A percentile compares a stretch with the other conserved stretches of the same genome.
phyloP scores from a whole-genome alignment of 768 basidiomycete genomes.

The Calocera cornea region DNA sequence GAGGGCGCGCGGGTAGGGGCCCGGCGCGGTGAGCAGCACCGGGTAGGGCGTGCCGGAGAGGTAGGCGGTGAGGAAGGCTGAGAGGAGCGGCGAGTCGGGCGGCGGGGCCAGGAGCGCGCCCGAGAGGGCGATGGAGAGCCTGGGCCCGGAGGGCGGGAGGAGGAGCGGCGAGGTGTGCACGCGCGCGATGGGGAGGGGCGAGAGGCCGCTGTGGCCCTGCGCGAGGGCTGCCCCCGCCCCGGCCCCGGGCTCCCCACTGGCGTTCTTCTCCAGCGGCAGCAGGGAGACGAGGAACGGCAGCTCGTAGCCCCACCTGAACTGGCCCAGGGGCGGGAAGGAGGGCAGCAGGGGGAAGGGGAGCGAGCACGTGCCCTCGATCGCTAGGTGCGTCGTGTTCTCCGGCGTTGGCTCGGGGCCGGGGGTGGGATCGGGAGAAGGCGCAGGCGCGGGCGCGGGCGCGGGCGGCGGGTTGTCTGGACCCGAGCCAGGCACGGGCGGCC shows the following conservation, averaged over 20 bases:
- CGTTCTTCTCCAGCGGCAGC: constrained; percentile 20
- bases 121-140: constrained; percentile 43
- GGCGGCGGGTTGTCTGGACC: not conserved
- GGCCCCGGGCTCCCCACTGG: not conserved
- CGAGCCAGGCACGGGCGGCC: too few species aligned
- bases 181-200: constrained; percentile 37
- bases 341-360: not conserved
- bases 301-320: not conserved
- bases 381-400: not conserved
- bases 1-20: constrained; percentile 48
- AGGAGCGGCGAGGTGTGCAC: constrained; percentile 41
- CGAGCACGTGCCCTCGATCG: not conserved
- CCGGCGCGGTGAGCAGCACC: constrained; percentile 36
- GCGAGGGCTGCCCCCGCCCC: not conserved
- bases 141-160: constrained; percentile 43
- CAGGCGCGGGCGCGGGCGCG: not conserved
- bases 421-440: not conserved
- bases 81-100: constrained; percentile 27
- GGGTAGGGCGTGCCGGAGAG: constrained; percentile 26
- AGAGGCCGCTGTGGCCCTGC: constrained; percentile 6
- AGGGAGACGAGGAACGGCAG: constrained; percentile 52
- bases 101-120: constrained; percentile 38
- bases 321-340: not conserved
- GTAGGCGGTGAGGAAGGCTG: constrained; percentile 21
- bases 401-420: not conserved